phyloP scores from a whole-genome alignment of 2,329 filamentous ascomycete species.

The Trichoderma hamatum region DNA sequence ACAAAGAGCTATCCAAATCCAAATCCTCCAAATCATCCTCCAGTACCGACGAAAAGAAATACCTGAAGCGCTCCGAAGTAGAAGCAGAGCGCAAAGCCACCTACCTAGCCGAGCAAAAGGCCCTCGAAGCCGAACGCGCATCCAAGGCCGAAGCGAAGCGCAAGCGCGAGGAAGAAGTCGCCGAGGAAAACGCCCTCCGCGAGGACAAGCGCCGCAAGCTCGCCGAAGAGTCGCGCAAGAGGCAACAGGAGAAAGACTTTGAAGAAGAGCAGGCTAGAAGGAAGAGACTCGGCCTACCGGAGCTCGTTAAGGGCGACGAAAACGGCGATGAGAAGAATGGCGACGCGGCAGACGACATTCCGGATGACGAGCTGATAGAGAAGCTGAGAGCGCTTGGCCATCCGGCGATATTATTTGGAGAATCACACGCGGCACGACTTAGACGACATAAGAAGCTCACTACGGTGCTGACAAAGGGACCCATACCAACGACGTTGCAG shows the following conservation, averaged over 20 bases:
- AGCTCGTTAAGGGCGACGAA: constrained; percentile 54
- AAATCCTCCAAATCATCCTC: constrained; percentile 66
- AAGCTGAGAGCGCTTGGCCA: constrained; percentile 74
- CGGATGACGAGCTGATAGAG: constrained; percentile 68
- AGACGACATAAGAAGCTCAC: constrained; percentile 70
- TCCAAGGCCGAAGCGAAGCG: constrained; percentile 76
- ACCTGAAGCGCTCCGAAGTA: constrained; percentile 79
- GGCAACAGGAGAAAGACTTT: constrained; percentile 72
- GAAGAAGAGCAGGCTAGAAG: constrained; percentile 73
- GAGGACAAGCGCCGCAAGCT: constrained; percentile 82
- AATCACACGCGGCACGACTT: constrained; percentile 70
- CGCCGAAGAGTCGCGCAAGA: constrained; percentile 75
- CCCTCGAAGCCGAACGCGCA: constrained; percentile 70
- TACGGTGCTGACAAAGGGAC: constrained; percentile 67
- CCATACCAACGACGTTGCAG: constrained; percentile 82
- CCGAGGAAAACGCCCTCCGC: constrained; percentile 66
- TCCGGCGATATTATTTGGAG: constrained; percentile 78
- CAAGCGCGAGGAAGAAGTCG: constrained; percentile 84
- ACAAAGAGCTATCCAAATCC: constrained; percentile 85
- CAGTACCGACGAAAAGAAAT: constrained; percentile 65
- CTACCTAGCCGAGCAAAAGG: constrained; percentile 81
- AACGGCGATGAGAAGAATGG: constrained; percentile 45
- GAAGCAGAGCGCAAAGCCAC: constrained; percentile 80
- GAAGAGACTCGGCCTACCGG: constrained; percentile 79
- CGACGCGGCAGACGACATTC: constrained; percentile 63